These are phyloP conservation scores for Camellia lanceoleosa DNA, from an alignment of 148 eudicot genomes.

Conservation along the genomic window DNA sequence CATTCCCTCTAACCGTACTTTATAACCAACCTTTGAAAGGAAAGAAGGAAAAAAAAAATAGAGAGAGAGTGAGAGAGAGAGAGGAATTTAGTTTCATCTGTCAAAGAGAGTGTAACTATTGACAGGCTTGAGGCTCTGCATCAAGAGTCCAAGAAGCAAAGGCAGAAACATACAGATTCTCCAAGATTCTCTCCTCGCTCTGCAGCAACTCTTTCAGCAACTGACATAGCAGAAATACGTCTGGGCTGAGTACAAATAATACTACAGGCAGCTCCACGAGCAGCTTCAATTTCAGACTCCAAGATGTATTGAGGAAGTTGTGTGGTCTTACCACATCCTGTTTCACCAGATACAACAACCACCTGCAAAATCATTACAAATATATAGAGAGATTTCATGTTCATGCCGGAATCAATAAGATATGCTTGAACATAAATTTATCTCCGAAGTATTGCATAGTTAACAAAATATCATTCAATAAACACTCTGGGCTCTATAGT, in stretches of 20 bases:
- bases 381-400: neutral
- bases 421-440: conserved; percentile 1
- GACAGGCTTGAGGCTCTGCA: neutral
- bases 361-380: conserved; percentile 48
- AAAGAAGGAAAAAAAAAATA: neutral
- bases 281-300: conserved; percentile 89
- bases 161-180: conserved; percentile 65
- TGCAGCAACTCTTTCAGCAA: conserved; percentile 96
- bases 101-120: conserved; percentile 8
- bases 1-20: conserved; percentile 95
- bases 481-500: neutral
- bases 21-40: conserved; percentile 72
- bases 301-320: conserved; percentile 96
- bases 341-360: conserved; percentile 92
- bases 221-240: conserved; percentile 97
- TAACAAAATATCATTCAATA: neutral
- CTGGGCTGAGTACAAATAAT: conserved; percentile 96
- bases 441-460: neutral
- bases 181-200: conserved; percentile 94
- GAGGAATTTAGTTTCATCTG: neutral
- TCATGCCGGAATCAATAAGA: neutral
- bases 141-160: conserved; percentile 12
- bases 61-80: neutral
- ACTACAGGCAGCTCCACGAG: conserved; percentile 82
- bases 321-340: conserved; percentile 98